Evolutionary conservation across 2,329 filamentous ascomycete genomes (phyloP).

Genomic region (Ophiostoma tasmaniense): DNA sequence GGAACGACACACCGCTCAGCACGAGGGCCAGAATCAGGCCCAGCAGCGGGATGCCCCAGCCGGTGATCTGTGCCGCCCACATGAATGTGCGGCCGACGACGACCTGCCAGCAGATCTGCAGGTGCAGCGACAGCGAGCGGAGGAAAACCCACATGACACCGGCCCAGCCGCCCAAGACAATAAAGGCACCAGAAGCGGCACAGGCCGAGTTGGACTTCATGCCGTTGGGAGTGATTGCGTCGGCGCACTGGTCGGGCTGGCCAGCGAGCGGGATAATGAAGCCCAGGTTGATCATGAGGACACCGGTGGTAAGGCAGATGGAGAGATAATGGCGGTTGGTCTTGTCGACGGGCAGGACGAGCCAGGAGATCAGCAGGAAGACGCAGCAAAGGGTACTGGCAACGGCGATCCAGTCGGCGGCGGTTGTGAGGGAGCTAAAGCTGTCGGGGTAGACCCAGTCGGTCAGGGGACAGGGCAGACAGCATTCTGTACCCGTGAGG

Average conservation of each 20-base stretch:
- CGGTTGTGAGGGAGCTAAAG: slow-evolving; percentile 50
- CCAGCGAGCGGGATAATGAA: slow-evolving; percentile 82
- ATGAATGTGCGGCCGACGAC: slow-evolving; percentile 84
- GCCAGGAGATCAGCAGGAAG: slow-evolving; percentile 73
- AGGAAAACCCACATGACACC: slow-evolving; percentile 88
- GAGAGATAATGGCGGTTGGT: slow-evolving; percentile 90
- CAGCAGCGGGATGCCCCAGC: slow-evolving; percentile 75
- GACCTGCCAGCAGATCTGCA: slow-evolving; percentile 97
- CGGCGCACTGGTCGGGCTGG: slow-evolving; percentile 72
- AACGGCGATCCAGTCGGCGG: slow-evolving; percentile 78
- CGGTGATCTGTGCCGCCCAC: slow-evolving; percentile 68
- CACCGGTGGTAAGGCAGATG: slow-evolving; percentile 70
- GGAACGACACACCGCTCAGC: slow-evolving; percentile 86
- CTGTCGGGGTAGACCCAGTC: slow-evolving; percentile 62
- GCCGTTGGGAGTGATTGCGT: slow-evolving; percentile 85
- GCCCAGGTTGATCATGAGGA: slow-evolving; percentile 76
- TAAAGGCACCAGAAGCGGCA: slow-evolving; percentile 76
- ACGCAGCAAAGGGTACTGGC: slow-evolving; percentile 60
- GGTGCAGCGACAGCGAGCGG: slow-evolving; percentile 80
- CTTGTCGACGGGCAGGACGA: slow-evolving; percentile 73
- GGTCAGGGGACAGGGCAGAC: slow-evolving; percentile 80
- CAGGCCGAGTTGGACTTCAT: slow-evolving; percentile 78
- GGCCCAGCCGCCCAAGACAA: slow-evolving; percentile 78
- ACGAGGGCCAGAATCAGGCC: slow-evolving; percentile 69
- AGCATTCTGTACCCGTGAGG: slow-evolving; percentile 55